Evolutionary conservation across 2,329 filamentous ascomycete species (phyloP).

Genomic region (Fusarium albosuccineum): DNA sequence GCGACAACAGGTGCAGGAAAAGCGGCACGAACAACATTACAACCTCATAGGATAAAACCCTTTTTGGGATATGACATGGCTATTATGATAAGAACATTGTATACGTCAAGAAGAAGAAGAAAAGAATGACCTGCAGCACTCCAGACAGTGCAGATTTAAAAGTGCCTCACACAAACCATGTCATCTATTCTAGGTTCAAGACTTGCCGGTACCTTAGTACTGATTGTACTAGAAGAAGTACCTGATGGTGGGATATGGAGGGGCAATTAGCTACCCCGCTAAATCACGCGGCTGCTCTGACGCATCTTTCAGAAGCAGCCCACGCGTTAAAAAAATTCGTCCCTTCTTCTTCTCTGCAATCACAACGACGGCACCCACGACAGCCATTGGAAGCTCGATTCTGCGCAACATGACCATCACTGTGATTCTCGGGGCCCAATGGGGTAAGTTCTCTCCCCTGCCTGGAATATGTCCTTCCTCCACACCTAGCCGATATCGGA

Average conservation of each 20-base stretch:
- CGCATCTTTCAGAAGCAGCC: constrained; percentile 12
- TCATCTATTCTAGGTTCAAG: no score
- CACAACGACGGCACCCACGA: constrained; percentile 19
- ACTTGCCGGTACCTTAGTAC: no score
- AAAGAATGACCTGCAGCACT: no score
- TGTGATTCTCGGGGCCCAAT: constrained; percentile 55
- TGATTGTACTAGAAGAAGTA: no score
- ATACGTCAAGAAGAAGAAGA: no score
- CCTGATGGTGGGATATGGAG: no score
- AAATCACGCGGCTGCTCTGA: constrained; percentile 21
- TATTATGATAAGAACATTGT: no score
- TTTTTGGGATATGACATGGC: no score
- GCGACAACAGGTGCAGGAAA: no score
- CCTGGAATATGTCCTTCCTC: constrained; percentile 30
- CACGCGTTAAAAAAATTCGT: constrained; percentile 20
- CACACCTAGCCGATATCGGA: constrained; percentile 38
- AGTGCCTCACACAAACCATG: neutral
- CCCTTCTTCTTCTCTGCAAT: constrained; percentile 23
- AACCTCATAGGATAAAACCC: no score
- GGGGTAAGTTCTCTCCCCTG: constrained; percentile 50
- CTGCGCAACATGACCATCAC: constrained; percentile 46
- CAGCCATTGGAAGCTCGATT: constrained; percentile 7
- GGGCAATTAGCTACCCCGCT: constrained; percentile 12
- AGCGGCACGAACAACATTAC: no score
- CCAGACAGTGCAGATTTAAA: no score